Evolutionary conservation across 306 rosid genomes (phyloP).

Genomic region (Lablab purpureus): DNA sequence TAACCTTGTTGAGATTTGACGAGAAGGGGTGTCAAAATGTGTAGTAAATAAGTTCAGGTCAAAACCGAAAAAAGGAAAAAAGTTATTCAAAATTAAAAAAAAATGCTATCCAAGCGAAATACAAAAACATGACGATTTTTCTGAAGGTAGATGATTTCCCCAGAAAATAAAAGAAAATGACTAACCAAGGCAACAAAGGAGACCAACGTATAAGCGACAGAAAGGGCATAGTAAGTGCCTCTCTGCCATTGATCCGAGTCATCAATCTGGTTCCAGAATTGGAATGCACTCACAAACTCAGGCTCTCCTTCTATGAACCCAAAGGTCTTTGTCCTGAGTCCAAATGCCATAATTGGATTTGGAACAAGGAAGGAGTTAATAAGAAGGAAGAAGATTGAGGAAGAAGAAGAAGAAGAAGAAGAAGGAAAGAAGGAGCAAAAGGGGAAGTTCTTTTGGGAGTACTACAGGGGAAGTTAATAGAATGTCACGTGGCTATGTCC

Average conservation of each 20-base stretch:
- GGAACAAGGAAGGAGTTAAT: neutral
- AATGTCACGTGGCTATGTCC: constrained; percentile 43
- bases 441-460: constrained; percentile 2
- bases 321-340: constrained; percentile 47
- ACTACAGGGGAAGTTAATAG: neutral
- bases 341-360: constrained; percentile 31
- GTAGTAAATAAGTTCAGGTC: neutral
- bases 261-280: constrained; percentile 53
- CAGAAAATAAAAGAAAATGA: constrained; percentile 4
- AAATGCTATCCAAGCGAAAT: neutral
- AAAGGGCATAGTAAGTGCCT: constrained; percentile 53
- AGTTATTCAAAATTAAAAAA: neutral
- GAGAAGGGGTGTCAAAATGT: neutral
- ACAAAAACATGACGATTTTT: neutral
- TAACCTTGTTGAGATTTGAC: constrained; percentile 11
- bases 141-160: neutral
- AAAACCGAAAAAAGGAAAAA: neutral
- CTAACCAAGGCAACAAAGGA: constrained; percentile 68
- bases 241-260: constrained; percentile 50
- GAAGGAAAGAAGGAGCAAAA: neutral
- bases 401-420: constrained; percentile 18
- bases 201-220: constrained; percentile 60
- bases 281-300: constrained; percentile 23
- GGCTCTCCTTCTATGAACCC: constrained; percentile 39
- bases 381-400: neutral